These are phyloP conservation scores for Actinomucor elegans DNA, from an alignment of 371 early-diverging fungal species.

Conservation along the genomic window DNA sequence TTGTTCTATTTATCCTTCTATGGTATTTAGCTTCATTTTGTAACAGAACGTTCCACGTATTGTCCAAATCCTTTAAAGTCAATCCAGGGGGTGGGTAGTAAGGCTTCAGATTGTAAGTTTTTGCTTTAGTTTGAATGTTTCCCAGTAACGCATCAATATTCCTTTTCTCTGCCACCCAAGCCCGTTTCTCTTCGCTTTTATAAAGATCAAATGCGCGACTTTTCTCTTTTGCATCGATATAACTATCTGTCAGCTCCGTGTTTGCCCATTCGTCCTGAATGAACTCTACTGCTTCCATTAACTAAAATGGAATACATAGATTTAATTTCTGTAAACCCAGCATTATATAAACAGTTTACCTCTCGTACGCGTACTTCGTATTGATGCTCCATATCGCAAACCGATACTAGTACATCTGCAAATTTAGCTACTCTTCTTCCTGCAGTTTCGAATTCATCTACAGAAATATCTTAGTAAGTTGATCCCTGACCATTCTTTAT, in stretches of 20 bases:
- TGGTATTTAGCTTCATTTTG: constrained; percentile 77
- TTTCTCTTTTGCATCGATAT: constrained; percentile 75
- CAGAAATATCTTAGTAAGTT: background rate
- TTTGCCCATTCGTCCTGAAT: constrained; percentile 68
- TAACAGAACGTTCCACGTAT: constrained; percentile 71
- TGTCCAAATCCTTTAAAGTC: constrained; percentile 75
- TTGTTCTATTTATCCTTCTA: constrained; percentile 73
- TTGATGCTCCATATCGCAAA: constrained; percentile 89
- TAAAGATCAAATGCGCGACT: constrained; percentile 76
- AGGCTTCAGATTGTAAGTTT: constrained; percentile 86
- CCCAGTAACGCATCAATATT: constrained; percentile 86
- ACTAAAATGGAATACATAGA: too few species aligned
- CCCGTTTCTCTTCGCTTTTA: constrained; percentile 80
- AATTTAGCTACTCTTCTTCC: constrained; percentile 92
- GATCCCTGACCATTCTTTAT: background rate
- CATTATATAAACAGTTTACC: too few species aligned
- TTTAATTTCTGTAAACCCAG: too few species aligned
- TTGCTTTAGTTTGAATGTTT: constrained; percentile 93
- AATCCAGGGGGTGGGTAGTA: constrained; percentile 83
- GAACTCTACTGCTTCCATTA: constrained; percentile 65
- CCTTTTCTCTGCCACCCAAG: constrained; percentile 89
- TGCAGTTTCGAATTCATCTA: constrained; percentile 84
- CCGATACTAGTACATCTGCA: constrained; percentile 82
- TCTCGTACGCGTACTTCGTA: constrained; percentile 79
- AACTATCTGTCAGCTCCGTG: constrained; percentile 64